Evolutionary conservation across 2,329 filamentous ascomycete genomes (phyloP).

Genomic region (Diaporthe sp.): DNA sequence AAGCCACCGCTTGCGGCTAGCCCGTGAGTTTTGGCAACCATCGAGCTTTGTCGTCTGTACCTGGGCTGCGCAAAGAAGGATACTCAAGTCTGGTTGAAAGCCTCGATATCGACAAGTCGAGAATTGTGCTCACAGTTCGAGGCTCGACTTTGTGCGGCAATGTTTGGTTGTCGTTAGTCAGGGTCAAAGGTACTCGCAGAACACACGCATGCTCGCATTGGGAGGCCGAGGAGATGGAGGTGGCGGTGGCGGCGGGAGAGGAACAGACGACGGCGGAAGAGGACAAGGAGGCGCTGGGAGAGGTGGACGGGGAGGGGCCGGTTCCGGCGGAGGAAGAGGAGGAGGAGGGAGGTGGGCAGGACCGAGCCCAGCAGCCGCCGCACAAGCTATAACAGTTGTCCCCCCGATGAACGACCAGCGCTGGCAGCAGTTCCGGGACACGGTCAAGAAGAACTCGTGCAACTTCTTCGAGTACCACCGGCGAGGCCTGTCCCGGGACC

Average conservation of each 20-base stretch:
- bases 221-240: neutral
- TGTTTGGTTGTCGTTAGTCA: neutral
- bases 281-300: neutral
- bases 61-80: neutral
- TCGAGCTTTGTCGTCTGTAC: neutral
- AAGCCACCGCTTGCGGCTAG: neutral
- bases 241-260: neutral
- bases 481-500: neutral
- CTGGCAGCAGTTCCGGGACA: neutral
- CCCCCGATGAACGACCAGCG: neutral
- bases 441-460: neutral
- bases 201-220: neutral
- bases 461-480: slow-evolving; percentile 14
- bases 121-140: neutral
- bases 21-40: neutral
- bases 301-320: neutral
- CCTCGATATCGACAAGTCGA: too few relatives aligned
- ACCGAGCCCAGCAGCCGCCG: neutral
- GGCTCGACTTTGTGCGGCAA: too few relatives aligned
- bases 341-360: too few relatives aligned
- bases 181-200: too few relatives aligned
- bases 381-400: too few relatives aligned
- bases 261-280: neutral
- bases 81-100: too few relatives aligned
- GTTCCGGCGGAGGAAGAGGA: neutral